Evolutionary conservation across 2,329 filamentous ascomycete species (phyloP), one percentile per base, ranked within the genome.

Genomic region (Exophiala alcalophila): DNA sequence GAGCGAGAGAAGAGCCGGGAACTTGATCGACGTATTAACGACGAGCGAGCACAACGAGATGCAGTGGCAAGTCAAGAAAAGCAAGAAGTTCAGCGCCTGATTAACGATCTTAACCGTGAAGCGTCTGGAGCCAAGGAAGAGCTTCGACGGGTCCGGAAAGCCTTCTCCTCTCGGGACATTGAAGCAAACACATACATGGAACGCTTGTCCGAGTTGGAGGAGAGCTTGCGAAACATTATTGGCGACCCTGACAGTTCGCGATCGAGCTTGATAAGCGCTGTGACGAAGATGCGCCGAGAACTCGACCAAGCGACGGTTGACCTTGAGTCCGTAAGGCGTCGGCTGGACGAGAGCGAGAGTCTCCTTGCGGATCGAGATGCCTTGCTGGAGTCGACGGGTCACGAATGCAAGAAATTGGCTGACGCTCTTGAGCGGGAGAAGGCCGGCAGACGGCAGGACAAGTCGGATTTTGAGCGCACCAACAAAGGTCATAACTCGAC

Each of bases 341-440:
- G 86, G 9, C 68, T 95, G 20, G 79, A 83, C n/a, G 90, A 97
- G 61, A 96, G 94, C 64, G 90, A 97, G 51, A 82, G 84, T 40
- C 76, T 94, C 54, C 83, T 98, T 59, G 88, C 90, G 58, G 87
- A 91, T 62, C 86, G 91, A 10, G 92, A 97, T 61, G 76, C 81
- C 2, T 74, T 97, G 4, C 78, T 98, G 7, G 92, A 98, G 65
- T 87, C 83, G 18, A 86, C 92, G 58, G 87, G 84, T 2, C 76
- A 97, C 15, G 92, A 98, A 63, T 84, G 81, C 40, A 81, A 86
- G 47, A 89, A 89, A 57, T 72, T 97, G 8, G 81, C 82, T 1
- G 91, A 97, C 53, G 74, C 95, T 39, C 80, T 97, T 10, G 91
- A 97, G 36, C 94, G 94, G 58, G 92, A 98, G 66, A 81, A 89